Evolutionary conservation across 2,329 filamentous ascomycete species (phyloP), one percentile per base, ranked within the genome.

Genomic region (Trichoderma simmonsii): DNA sequence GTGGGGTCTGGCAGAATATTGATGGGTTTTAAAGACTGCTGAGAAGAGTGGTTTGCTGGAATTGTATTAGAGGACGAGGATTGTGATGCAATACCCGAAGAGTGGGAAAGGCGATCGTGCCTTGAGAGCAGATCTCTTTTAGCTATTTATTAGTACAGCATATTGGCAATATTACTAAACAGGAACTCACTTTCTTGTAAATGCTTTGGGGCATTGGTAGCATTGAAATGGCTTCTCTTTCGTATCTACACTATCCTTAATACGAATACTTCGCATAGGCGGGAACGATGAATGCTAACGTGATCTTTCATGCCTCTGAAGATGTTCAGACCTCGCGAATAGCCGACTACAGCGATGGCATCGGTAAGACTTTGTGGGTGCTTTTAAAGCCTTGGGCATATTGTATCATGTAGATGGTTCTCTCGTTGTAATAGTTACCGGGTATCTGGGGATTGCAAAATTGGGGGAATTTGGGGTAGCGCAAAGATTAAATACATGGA

Each of bases 181-280:
- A 15, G 11, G 7, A 3, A 26, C 60, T 9, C 14, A 63, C 60
- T 63, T 63, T 28, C 60, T 36, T 26, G 60, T 63, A 18, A 63
- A 63, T 28, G 60, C 34, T 63, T 63, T 63, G 1, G 60, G 60
- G 21, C 60, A 63, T 28, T 30, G 60, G 14, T 15, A 6, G 8
- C 60, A 63, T 26, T 36, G 60, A 63, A 43, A 63, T 7, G 60
- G 60, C 24, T 63, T 63, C 60, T 63, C 60, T 43, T 63, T 63
- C 7, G 60, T 63, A 43, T 63, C 60, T 63, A 39, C 34, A 28
- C 60, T 62, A 18, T 6, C 12, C 14, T 63, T 6, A 63, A 12
- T 30, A 63, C 60, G 15, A 26, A 63, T 21, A 28, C 11, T 12
- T 9, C 6, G 15, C 24, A 24, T 18, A 26, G 36, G 34, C 8